Evolutionary conservation across 2,329 filamentous ascomycete genomes (phyloP), one percentile per base, ranked within the genome.

Genomic region (Alternaria tenuissima): DNA sequence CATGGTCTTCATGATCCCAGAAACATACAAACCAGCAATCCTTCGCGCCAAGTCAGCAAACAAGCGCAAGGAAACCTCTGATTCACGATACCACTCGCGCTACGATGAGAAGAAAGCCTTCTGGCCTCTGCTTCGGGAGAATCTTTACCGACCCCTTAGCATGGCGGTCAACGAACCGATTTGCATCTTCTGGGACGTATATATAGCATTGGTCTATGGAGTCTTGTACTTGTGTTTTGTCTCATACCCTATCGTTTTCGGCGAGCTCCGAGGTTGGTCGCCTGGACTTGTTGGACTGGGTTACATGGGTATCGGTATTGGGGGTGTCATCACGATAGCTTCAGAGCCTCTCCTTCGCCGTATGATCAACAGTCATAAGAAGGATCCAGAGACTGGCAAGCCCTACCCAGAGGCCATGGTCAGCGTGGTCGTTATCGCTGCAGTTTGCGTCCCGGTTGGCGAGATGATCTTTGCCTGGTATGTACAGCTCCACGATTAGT

Each of bases 171-270:
- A 89, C 0, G 94, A 97, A 70, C 94, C 93, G 0, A 97, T 97
- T 57, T 94, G 91, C 81, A 91, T 94, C 30, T 89, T 88, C 74
- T 94, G 88, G 88, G 86, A 90, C 70, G 76, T 88, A 34, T 91
- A 90, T 67, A 87, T 91, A 64, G 86, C 91, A 0, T 81, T 96
- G 39, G 87, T 96, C 36, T 97, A 97, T 76, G 91, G 89, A 18
- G 93, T 96, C 41, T 83, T 97, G 1, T 95, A 95, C 72, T 87
- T 97, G 32, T 96, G 92, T 79, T 97, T 97, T 80, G 90, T 96
- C 16, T 92, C 92, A 12, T 96, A 96, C 76, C 93, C 93, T 0
- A 90, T 96, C 60, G 90, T 96, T 59, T 97, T 95, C 78, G 83
- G 84, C 11, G 82, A 90, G 41, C 79, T 87, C 59, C 90, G 94